Base-by-base conservation (phyloP, 2,329 filamentous ascomycete genomes). In the Colletotrichum incanum region DNA sequence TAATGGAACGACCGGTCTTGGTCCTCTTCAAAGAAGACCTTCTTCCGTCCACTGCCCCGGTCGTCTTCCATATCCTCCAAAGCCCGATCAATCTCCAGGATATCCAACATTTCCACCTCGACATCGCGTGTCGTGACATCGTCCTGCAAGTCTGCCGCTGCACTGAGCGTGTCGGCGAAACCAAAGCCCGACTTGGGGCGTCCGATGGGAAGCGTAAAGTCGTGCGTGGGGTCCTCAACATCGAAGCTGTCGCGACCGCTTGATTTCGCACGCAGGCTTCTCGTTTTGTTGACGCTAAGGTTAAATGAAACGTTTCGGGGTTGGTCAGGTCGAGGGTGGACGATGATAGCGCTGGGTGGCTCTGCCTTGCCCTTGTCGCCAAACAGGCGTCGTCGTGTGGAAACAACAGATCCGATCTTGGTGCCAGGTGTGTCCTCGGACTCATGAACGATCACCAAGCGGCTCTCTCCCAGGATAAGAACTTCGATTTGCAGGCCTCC, bases 41-140 rank as follows among this genome's bases (percentile, higher is more conserved):
- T 84, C 80, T 88, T 88, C 66, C 83, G 84, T 58, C 85, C 86
- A 66, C 82, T 83, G 43, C 83, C 84, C 56, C 86, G 82, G 43
- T 84, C 84, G 49, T 80, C 82, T 66, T 90, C 86, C 87, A 92
- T 83, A 61, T 82, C 84, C 59, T 89, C 86, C 64, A 92, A 79
- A 60, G 86, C 88, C 71, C 88, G 86, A 75, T 92, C 90, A 76
- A 92, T 91, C 75, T 90, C 89, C 85, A 91, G 88, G 55, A 92
- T 90, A 77, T 91, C 90, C 75, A 92, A 83, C 84, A 91, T 88
- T 79, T 91, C 89, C 39, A 85, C 84, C 77, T 91, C 89, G 16
- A 90, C 84, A 67, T 91, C 85, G 41, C 89, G 82, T 34, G 83
- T 82, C 28, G 82, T 84, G n/a, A 86, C 82, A 62, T 88, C 86